A percentile compares a stretch with the other conserved stretches of the same genome.
phyloP scores from a whole-genome alignment of 768 basidiomycete genomes.

The Pseudohyphozyma bogoriensis region DNA sequence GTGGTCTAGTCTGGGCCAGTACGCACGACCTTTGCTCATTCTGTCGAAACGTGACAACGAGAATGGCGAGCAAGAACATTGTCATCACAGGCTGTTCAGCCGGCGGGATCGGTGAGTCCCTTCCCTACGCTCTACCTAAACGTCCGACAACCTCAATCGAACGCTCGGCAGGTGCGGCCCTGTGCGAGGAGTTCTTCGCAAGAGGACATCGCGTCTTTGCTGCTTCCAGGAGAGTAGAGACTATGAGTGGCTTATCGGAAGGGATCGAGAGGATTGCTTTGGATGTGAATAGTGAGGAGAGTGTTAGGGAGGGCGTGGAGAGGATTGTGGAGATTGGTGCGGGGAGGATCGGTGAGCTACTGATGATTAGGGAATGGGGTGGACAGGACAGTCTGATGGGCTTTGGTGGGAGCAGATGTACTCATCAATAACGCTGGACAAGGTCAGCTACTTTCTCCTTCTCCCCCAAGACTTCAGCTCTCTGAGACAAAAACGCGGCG shows the following conservation, averaged over 20 bases:
- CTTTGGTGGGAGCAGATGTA: too few species aligned
- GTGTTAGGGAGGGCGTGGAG: not conserved
- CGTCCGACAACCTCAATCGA: not conserved
- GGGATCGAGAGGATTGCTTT: not conserved
- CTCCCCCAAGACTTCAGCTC: too few species aligned
- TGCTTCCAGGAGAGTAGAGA: not conserved
- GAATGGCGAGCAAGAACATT: too few species aligned
- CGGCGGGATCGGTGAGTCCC: not conserved
- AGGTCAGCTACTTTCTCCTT: too few species aligned
- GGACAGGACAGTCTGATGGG: too few species aligned
- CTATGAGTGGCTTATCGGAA: not conserved
- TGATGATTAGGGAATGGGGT: too few species aligned
- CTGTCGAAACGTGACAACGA: too few species aligned
- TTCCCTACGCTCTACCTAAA: not conserved
- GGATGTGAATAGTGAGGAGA: not conserved
- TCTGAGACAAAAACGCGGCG: too few species aligned
- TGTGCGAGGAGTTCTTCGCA: constrained; percentile 1
- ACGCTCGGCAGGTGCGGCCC: not conserved
- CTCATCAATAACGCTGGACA: constrained; percentile 2
- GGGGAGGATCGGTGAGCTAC: not conserved
- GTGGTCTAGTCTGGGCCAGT: too few species aligned
- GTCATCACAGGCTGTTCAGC: not conserved
- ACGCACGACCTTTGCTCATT: too few species aligned
- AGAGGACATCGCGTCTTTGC: not conserved
- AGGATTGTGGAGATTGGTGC: not conserved